Evolutionary conservation across 2,329 filamentous ascomycete species (phyloP).

Genomic region (Lachnum nothofagi): DNA sequence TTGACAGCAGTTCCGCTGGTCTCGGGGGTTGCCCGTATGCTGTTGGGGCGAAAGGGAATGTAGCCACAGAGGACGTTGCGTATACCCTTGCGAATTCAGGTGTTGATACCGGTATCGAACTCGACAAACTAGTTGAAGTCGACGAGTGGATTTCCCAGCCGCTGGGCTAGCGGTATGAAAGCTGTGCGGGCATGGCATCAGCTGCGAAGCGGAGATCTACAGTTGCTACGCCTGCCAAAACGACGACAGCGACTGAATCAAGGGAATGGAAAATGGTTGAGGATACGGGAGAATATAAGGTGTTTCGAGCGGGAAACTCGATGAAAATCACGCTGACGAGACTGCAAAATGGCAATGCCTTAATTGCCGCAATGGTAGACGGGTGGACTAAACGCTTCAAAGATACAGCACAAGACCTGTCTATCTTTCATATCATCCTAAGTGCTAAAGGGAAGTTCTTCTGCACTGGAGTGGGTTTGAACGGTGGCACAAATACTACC

Average conservation of each 20-base stretch:
- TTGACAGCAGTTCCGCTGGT: conserved; percentile 75
- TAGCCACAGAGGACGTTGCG: conserved; percentile 78
- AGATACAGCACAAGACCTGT: conserved; percentile 21
- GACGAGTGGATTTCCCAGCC: conserved; percentile 79
- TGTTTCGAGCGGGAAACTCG: conserved; percentile 32
- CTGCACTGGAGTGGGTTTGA: conserved; percentile 40
- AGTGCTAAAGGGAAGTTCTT: conserved; percentile 37
- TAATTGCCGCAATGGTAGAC: conserved; percentile 36
- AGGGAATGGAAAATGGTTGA: conserved; percentile 8
- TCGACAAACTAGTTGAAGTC: conserved; percentile 61
- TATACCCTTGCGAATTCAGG: conserved; percentile 72
- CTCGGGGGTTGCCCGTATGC: conserved; percentile 82
- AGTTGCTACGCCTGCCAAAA: too few species aligned
- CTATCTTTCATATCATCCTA: conserved; percentile 35
- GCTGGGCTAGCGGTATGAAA: too few species aligned
- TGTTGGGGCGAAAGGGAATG: conserved; percentile 80
- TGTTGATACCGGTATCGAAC: conserved; percentile 66
- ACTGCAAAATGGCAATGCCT: conserved; percentile 37
- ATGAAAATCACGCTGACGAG: conserved; percentile 34
- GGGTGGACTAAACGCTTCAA: conserved; percentile 31
- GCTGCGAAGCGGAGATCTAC: too few species aligned
- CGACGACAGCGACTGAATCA: too few species aligned
- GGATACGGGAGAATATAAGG: conserved; percentile 16
- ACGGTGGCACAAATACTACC: too few species aligned
- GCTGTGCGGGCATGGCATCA: too few species aligned